Percentiles rank a stretch among this genome's conserved stretches.
Evolutionary conservation across 225 moss, liverwort and hornwort species (phyloP).

Genomic region (Pseudisothecium myosuroides): DNA sequence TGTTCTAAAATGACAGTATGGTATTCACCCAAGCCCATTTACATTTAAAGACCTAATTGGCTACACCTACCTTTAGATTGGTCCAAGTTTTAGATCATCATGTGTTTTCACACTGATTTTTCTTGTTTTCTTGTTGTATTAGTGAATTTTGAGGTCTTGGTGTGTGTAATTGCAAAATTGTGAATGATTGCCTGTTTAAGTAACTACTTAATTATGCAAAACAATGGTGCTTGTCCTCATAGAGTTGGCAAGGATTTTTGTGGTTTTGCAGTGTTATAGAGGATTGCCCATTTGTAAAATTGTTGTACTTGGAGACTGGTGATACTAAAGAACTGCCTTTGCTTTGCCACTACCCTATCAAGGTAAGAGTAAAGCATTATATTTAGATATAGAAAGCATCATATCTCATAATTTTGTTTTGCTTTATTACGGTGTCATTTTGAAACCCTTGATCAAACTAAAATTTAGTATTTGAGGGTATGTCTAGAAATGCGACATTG

Average conservation of each 20-base stretch:
- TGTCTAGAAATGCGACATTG: background rate
- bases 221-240: rapidly evolving
- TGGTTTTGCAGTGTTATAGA: background rate
- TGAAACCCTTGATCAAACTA: background rate
- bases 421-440: rapidly evolving
- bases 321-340: slow-evolving; percentile 20
- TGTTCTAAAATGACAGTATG: background rate
- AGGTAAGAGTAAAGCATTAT: background rate
- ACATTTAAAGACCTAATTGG: background rate
- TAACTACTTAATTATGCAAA: background rate
- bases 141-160: background rate
- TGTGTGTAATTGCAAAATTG: background rate
- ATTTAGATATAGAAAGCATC: too few relatives aligned
- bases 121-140: background rate
- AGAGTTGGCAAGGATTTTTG: background rate
- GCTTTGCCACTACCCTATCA: slow-evolving; percentile 41
- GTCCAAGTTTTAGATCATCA: background rate
- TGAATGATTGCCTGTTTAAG: background rate
- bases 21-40: background rate
- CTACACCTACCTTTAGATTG: background rate
- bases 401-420: too few relatives aligned
- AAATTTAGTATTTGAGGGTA: too few relatives aligned
- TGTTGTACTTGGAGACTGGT: slow-evolving; percentile 31
- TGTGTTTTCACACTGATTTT: background rate
- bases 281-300: slow-evolving; percentile 3